Evolutionary conservation across 2,329 filamentous ascomycete genomes (phyloP), one percentile per base, ranked within the genome.

Genomic region (Sporothrix protearum): DNA sequence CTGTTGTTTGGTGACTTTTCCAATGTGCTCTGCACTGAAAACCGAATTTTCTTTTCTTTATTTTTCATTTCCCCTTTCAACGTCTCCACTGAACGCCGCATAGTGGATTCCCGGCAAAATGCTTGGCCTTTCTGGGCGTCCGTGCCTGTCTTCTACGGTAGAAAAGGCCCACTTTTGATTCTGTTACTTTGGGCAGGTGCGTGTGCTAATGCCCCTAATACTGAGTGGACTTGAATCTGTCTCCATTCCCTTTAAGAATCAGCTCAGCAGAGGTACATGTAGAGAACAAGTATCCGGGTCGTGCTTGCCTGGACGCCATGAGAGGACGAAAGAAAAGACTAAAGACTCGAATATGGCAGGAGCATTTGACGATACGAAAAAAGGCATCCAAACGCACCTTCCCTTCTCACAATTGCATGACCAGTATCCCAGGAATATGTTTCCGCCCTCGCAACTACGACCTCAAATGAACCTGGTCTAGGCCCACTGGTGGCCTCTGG

Each of bases 91-190:
- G 7, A 47, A 39, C 30, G 57, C 16, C 8, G 57, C 57, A 9
- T 25, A 25, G 61, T 45, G 61, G 61, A 30, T 25, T 39, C 25
- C 39, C n/a, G 39, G 12, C 33, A 47, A 36, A 59, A 64, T 64
- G 61, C 61, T 64, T 64, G 61, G 61, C 61, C 47, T 28, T 63
- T 45, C 9, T 53, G 49, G 49, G 25, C 47, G 36, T 42, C 22
- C n/a, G 36, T 47, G 25, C 28, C 7, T 45, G 12, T 19, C 49
- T 53, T n/a, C n/a, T n/a, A n/a, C n/a, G n/a, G 39, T 19, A 47
- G 14, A 19, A 47, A 28, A 16, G 2, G 39, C 39, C 61, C 61
- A 64, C 61, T 22, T 28, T 64, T 64, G 61, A 64, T 64, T 47
- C 30, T 64, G 22, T 6, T 47, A 4, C 39, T 28, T 30, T 47